Conservation (phyloP, 257 asterid species). For the Solanum habrochaites region DNA sequence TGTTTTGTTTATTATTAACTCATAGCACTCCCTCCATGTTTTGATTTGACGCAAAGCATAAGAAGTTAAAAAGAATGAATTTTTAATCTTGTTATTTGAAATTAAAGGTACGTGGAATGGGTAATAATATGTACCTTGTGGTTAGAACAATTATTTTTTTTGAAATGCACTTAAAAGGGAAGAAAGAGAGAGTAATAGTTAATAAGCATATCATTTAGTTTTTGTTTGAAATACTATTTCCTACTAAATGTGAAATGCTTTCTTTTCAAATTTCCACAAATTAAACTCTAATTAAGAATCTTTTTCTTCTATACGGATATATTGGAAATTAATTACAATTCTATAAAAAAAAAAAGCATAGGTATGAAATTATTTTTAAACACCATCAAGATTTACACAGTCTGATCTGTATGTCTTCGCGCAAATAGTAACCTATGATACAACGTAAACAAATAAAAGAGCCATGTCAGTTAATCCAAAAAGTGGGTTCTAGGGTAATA, state of each 20-base stretch:
- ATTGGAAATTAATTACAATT: background rate
- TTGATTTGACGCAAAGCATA: background rate
- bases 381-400: background rate
- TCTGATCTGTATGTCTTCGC: background rate
- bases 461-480: too few species aligned
- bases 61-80: fast-evolving
- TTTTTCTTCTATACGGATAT: background rate
- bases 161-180: background rate
- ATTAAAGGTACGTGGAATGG: background rate
- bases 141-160: background rate
- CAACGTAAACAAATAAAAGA: too few species aligned
- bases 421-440: background rate
- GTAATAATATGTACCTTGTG: background rate
- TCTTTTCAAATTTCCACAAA: background rate
- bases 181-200: background rate
- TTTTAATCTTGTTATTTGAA: background rate
- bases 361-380: background rate
- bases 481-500: too few species aligned
- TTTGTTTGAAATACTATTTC: background rate
- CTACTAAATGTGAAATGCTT: background rate
- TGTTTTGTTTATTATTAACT: too few species aligned
- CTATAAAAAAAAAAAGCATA: background rate
- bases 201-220: background rate
- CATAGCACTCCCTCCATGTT: background rate
- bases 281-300: background rate